Conservation (phyloP, 352 stramenopile species). For the Phytophthora palmivora region DNA sequence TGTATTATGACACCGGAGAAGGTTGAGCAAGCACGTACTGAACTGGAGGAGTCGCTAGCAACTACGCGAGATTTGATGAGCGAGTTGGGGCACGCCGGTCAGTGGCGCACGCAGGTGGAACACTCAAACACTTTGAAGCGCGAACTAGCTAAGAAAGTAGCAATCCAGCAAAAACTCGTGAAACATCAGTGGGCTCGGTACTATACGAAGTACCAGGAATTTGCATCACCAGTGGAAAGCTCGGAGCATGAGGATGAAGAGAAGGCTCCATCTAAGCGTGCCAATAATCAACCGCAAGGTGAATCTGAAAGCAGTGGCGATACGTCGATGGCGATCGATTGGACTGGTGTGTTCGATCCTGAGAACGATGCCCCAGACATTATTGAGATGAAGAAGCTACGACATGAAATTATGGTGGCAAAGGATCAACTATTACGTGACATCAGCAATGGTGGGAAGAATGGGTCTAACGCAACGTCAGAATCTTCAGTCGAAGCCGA, state of each 20-base stretch:
- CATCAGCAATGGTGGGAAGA: constrained; percentile 30
- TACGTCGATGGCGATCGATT: constrained; percentile 36
- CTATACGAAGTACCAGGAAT: constrained; percentile 55
- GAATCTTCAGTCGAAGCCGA: constrained; percentile 25
- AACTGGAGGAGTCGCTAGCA: constrained; percentile 58
- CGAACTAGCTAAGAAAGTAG: constrained; percentile 58
- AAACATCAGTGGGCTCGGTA: constrained; percentile 67
- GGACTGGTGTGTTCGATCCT: constrained; percentile 42
- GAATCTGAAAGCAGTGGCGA: constrained; percentile 13
- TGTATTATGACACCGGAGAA: constrained; percentile 38
- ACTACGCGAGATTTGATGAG: constrained; percentile 64
- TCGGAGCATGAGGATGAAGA: constrained; percentile 12
- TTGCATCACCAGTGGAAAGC: constrained; percentile 3
- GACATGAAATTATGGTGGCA: constrained; percentile 64
- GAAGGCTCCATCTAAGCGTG: background rate
- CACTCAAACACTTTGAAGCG: constrained; percentile 69
- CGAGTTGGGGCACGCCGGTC: constrained; percentile 58
- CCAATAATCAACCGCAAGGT: constrained; percentile 17
- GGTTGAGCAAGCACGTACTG: constrained; percentile 34
- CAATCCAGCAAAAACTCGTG: constrained; percentile 64
- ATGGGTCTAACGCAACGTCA: constrained; percentile 2
- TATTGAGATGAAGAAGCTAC: constrained; percentile 78
- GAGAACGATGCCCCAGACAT: constrained; percentile 57
- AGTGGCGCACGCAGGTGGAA: constrained; percentile 69
- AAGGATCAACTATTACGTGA: constrained; percentile 52